A percentile compares a stretch with the other conserved stretches of the same genome.
Evolutionary conservation across 2,329 filamentous ascomycete species (phyloP).

Genomic region (Fusarium citri): DNA sequence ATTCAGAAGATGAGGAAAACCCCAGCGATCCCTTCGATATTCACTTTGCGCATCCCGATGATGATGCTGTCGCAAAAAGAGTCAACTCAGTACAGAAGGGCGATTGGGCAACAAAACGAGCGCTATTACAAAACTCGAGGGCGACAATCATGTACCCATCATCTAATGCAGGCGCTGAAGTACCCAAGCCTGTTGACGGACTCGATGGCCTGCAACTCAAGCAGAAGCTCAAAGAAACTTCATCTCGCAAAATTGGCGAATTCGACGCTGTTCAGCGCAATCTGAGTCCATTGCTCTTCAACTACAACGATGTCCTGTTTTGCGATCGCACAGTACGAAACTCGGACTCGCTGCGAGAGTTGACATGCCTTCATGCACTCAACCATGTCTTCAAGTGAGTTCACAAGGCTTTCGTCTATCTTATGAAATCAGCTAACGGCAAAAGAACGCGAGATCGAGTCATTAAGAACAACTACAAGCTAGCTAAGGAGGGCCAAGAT

Average conservation of each 20-base stretch:
- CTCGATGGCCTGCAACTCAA: conserved; percentile 72
- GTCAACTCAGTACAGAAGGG: conserved; percentile 62
- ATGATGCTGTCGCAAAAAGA: conserved; percentile 67
- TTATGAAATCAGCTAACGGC: conserved; percentile 26
- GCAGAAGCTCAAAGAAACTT: conserved; percentile 70
- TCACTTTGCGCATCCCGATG: conserved; percentile 79
- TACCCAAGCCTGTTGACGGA: conserved; percentile 51
- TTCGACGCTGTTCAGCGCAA: conserved; percentile 73
- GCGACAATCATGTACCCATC: conserved; percentile 61
- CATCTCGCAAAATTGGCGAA: conserved; percentile 63
- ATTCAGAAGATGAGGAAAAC: conserved; percentile 65
- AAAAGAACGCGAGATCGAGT: conserved; percentile 84
- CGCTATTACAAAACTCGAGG: conserved; percentile 60
- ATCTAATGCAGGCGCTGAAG: conserved; percentile 49
- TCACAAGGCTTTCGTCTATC: neutral
- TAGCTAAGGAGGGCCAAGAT: conserved; percentile 73
- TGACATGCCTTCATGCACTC: conserved; percentile 84
- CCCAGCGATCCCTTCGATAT: conserved; percentile 79
- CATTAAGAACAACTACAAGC: conserved; percentile 88
- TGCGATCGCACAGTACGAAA: conserved; percentile 78
- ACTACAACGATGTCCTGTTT: conserved; percentile 84
- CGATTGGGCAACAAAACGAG: conserved; percentile 64
- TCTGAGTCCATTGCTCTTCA: conserved; percentile 79
- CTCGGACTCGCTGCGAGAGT: conserved; percentile 73
- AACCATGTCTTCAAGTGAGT: conserved; percentile 90